Conservation (phyloP, 768 basidiomycete genomes). For the Boletus insuetus region DNA sequence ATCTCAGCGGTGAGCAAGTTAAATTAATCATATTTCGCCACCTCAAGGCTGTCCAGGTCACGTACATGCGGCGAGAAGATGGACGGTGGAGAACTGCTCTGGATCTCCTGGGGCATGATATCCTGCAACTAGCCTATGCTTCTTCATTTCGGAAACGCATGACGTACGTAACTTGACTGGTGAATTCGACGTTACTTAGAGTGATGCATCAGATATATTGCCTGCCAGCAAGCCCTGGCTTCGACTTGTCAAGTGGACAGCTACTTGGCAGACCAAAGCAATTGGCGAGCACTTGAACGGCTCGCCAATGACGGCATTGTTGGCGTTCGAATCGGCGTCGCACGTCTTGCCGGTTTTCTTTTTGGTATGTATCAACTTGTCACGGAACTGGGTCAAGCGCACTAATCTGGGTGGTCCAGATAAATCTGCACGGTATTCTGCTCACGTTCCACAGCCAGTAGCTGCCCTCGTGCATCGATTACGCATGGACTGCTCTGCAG, state of each 20-base stretch:
- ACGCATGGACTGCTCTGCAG: slow-evolving; percentile 53
- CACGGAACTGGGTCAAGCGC: neutral
- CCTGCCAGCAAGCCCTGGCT: slow-evolving; percentile 63
- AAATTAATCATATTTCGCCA: slow-evolving; percentile 6
- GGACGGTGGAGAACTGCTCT: slow-evolving; percentile 35
- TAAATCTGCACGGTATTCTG: slow-evolving; percentile 8
- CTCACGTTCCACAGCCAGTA: slow-evolving; percentile 34
- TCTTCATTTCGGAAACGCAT: slow-evolving; percentile 58
- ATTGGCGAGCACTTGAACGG: slow-evolving; percentile 50
- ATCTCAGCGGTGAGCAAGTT: slow-evolving; percentile 53
- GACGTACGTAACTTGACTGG: slow-evolving; percentile 51
- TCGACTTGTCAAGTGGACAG: slow-evolving; percentile 33
- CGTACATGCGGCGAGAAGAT: slow-evolving; percentile 43
- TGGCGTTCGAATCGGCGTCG: slow-evolving; percentile 83
- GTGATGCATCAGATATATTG: slow-evolving; percentile 56
- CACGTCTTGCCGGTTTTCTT: slow-evolving; percentile 62
- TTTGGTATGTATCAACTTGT: slow-evolving; percentile 44
- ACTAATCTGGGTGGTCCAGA: slow-evolving; percentile 14
- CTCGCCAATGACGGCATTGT: slow-evolving; percentile 68
- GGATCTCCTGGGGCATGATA: slow-evolving; percentile 38
- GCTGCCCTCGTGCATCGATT: slow-evolving; percentile 44
- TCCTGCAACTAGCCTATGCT: slow-evolving; percentile 46
- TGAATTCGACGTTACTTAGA: slow-evolving; percentile 12
- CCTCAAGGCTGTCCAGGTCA: slow-evolving; percentile 40
- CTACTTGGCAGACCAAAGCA: slow-evolving; percentile 40